phyloP scores from a whole-genome alignment of 176 grass and related monocot genomes.

The Hyparrhenia diplandra region DNA sequence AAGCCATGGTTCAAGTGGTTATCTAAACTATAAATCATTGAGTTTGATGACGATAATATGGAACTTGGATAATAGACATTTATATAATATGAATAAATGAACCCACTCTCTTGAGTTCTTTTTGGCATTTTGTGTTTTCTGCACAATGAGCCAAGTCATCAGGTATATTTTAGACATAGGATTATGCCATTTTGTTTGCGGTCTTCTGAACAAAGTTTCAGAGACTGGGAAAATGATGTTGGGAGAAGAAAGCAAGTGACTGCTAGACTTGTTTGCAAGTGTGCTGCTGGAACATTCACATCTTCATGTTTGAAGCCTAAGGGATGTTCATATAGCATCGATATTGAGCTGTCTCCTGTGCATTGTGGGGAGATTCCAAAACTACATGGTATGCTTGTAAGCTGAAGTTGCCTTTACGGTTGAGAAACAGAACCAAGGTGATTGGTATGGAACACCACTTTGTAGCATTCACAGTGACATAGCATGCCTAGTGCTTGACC shows the following conservation, averaged over 20 bases:
- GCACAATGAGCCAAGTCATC: not conserved
- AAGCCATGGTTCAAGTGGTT: conserved; percentile 15
- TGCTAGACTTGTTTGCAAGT: not conserved
- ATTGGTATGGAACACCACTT: conserved; percentile 4
- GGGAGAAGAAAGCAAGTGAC: not conserved
- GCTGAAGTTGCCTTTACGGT: conserved; percentile 3
- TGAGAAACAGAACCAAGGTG: conserved; percentile 10
- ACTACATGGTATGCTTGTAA: not conserved
- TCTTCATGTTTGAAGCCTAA: conserved; percentile 22
- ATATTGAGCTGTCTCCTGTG: not conserved
- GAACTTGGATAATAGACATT: conserved; percentile 2
- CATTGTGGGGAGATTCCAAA: not conserved
- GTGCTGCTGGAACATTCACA: not conserved
- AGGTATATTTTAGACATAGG: conserved; percentile 16
- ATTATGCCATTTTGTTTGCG: not conserved
- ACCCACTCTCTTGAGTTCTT: conserved; percentile 1
- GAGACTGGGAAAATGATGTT: conserved; percentile 3
- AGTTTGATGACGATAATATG: conserved; percentile 9
- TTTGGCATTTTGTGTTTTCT: conserved; percentile 2
- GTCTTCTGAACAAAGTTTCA: conserved; percentile 14
- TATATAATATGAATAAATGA: conserved; percentile 19
- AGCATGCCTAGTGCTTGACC: conserved; percentile 7
- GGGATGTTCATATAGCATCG: conserved; percentile 11
- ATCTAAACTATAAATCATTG: not conserved
- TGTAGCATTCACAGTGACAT: conserved; percentile 19